Evolutionary conservation across 192 early-diverging fungal genomes (phyloP), one percentile per base, ranked within the genome.

Genomic region (Backusella tarrabulga): DNA sequence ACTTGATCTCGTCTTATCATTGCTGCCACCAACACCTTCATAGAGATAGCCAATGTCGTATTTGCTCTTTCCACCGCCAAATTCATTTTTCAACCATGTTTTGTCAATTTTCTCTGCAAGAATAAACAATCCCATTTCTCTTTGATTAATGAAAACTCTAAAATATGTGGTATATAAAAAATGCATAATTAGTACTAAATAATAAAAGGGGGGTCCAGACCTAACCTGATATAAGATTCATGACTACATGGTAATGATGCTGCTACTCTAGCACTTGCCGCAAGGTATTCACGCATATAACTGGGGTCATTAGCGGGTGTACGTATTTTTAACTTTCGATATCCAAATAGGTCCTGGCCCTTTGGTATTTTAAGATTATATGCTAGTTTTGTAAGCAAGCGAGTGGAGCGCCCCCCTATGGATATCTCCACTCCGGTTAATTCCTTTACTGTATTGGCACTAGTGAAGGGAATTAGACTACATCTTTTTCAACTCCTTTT

Each of bases 201-300:
- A 36, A 8, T 73, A 80, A 19, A 63, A 3, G 11, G 2, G n/a
- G 21, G 5, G 9, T 40, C 2, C 38, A 40, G 2, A 3, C 32
- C 32, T 52, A 78, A 82, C 80, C 80, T 46, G n/a, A 78, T 63
- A 67, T 72, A 78, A n/a, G 77, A 78, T 6, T 69, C 54, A 4
- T 54, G 34, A 9, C 60, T 54, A 32, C 73, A 68, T 32, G 80
- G 80, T 3, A 71, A 23, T 34, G 56, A 54, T 1, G 77, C 72
- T 21, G 76, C 66, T 9, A 78, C 38, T 2, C 72, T 23, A 40
- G 78, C 71, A 34, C 78, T 68, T 50, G 35, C 34, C 19, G 74
- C 36, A 14, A 82, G 40, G 42, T 76, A 74, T 29, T 82, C 80
- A 21, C 80, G 73, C 23, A 82, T 76, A 46, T 78, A 82, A 41